Conservation (phyloP, 345 rosid genomes). For the Psidium guajava region DNA sequence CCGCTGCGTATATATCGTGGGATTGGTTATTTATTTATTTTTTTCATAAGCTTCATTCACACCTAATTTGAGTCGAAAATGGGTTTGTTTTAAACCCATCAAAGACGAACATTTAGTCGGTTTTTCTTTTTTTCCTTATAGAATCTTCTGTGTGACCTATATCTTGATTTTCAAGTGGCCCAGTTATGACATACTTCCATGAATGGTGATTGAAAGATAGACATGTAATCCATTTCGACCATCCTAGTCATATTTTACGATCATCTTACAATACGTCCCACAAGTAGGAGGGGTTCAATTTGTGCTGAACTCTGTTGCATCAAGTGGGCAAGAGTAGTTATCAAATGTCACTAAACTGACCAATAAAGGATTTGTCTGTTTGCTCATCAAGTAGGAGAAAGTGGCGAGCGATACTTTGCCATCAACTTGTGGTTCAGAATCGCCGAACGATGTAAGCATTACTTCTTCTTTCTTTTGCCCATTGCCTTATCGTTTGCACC, state of each 20-base stretch:
- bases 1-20: too few relatives aligned
- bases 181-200: neutral
- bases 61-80: neutral
- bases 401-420: neutral
- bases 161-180: neutral
- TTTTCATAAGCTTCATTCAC: neutral
- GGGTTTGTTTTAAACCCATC: neutral
- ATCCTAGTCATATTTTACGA: too few relatives aligned
- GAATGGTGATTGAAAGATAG: neutral
- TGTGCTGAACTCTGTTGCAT: neutral
- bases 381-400: neutral
- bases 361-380: neutral
- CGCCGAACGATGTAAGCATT: neutral
- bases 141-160: neutral
- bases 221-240: accelerated
- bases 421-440: neutral
- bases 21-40: too few relatives aligned
- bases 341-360: neutral
- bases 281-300: neutral
- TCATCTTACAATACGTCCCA: neutral
- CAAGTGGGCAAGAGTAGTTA: neutral
- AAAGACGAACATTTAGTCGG: neutral
- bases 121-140: neutral
- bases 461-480: neutral
- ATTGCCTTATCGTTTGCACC: neutral